phyloP scores from a whole-genome alignment of 257 asterid genomes.

The Rubia yunnanensis region DNA sequence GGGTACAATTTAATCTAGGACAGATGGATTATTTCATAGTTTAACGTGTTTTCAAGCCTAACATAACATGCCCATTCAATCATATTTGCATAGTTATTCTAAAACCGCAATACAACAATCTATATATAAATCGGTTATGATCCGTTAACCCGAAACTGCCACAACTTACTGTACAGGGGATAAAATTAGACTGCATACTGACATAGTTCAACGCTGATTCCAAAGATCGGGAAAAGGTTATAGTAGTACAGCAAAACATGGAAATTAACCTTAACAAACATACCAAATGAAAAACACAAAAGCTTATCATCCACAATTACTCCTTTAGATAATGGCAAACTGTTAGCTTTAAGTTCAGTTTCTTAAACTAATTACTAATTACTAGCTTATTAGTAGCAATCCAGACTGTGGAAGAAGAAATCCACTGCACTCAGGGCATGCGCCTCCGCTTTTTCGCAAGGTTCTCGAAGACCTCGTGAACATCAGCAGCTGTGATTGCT shows the following conservation, averaged over 20 bases:
- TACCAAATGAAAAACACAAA: not conserved
- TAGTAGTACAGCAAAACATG: not conserved
- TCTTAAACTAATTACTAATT: not conserved
- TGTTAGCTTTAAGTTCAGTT: not conserved
- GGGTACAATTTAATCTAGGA: too few relatives aligned
- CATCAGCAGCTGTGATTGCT: conserved; percentile 56
- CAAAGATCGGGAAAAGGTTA: not conserved
- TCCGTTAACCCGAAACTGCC: not conserved
- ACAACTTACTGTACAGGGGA: not conserved
- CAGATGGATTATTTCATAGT: too few relatives aligned
- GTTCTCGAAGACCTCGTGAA: conserved; percentile 65
- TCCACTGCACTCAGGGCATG: conserved; percentile 21
- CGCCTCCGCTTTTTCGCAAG: conserved; percentile 69
- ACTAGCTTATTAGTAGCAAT: not conserved
- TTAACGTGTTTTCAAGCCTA: too few relatives aligned
- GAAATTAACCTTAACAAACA: not conserved
- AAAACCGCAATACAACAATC: too few relatives aligned
- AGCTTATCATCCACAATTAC: not conserved
- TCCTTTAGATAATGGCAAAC: not conserved
- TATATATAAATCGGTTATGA: too few relatives aligned
- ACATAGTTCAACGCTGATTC: not conserved
- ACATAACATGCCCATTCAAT: too few relatives aligned
- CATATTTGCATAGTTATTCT: too few relatives aligned
- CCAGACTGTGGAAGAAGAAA: not conserved
- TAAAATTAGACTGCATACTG: not conserved